A percentile compares a stretch with the other conserved stretches of the same genome.
Conservation (phyloP, 164 flowering plant genomes). For the Houttuynia cordata region DNA sequence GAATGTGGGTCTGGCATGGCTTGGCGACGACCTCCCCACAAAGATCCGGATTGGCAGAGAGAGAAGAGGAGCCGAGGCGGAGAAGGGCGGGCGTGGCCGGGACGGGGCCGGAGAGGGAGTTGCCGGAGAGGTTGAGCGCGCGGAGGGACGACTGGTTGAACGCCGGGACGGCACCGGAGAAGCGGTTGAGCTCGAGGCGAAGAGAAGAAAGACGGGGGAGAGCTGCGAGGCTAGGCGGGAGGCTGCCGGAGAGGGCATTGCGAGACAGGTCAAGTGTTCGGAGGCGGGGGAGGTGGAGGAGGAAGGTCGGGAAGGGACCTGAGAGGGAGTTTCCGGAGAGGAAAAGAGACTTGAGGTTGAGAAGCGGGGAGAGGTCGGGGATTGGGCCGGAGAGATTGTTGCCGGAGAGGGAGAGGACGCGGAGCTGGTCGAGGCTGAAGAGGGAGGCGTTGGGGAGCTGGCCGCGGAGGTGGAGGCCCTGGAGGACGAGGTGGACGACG, state of each 20-base stretch:
- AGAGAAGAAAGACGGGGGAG: constrained; percentile 41
- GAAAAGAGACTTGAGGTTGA: constrained; percentile 61
- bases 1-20: constrained; percentile 33
- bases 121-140: constrained; percentile 58
- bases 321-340: constrained; percentile 57
- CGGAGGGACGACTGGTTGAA: constrained; percentile 56
- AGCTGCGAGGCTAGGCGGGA: constrained; percentile 30
- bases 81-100: constrained; percentile 49
- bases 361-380: constrained; percentile 58
- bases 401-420: constrained; percentile 66
- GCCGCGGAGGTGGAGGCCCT: constrained; percentile 36
- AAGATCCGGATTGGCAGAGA: constrained; percentile 42
- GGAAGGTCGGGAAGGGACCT: constrained; percentile 61
- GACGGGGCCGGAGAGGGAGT: constrained; percentile 52
- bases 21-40: constrained; percentile 63
- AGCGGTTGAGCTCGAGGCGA: constrained; percentile 47
- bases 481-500: constrained; percentile 46
- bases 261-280: constrained; percentile 54
- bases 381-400: constrained; percentile 69
- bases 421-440: constrained; percentile 52
- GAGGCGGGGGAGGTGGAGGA: constrained; percentile 46
- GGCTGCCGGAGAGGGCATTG: constrained; percentile 46
- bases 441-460: constrained; percentile 38
- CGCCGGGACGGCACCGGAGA: constrained; percentile 67
- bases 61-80: constrained; percentile 33